Evolutionary conservation across 768 basidiomycete genomes (phyloP), one percentile per base, ranked within the genome.

Genomic region (Paxillus ammoniavirescens): DNA sequence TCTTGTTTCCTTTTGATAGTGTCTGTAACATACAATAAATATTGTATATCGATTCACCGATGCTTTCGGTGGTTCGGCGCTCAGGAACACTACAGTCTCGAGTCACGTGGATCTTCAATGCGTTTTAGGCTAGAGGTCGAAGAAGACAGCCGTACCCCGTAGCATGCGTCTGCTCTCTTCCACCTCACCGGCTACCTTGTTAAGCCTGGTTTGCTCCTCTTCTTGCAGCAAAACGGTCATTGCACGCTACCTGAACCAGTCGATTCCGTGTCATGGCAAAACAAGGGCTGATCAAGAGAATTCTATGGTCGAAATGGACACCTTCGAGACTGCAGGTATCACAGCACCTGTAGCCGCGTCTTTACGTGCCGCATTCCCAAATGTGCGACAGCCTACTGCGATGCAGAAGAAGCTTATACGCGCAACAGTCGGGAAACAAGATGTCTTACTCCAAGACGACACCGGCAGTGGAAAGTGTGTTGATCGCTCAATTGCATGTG

Each of bases 401-500:
- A 77, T 78, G 31, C 89, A 91, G 64, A 71, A 66, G 41, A 71
- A 72, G 48, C 79, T 90, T 49, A 84, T 91, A 52, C 80, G 81
- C 3, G 87, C 83, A 15, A 74, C 89, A 8, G 54, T 85, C 30
- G 63, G 65, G 17, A 77, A 76, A 7, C 77, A 78, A 61, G 83
- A 91, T 65, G 74, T 91, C 15, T 68, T 90, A 13, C 60, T 91
- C 49, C 84, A 81, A 57, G 89, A 89, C 57, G 71, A 72, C 23
- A 88, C 89, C n/a, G 89, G 90, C 5, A 82, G 83, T 42, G 90
- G 89, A 73, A 91, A 91, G 89, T 90, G 64, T 55, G 86, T 74
- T 15, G 38, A 47, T 15, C 36, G 4, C 50, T 41, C 42, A 0
- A 9, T 28, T 8, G 10, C 41, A 45, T 13, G 23, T 45, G 17